Conservation (phyloP, 2,329 filamentous ascomycete genomes). For the Xylariaceae sp. region DNA sequence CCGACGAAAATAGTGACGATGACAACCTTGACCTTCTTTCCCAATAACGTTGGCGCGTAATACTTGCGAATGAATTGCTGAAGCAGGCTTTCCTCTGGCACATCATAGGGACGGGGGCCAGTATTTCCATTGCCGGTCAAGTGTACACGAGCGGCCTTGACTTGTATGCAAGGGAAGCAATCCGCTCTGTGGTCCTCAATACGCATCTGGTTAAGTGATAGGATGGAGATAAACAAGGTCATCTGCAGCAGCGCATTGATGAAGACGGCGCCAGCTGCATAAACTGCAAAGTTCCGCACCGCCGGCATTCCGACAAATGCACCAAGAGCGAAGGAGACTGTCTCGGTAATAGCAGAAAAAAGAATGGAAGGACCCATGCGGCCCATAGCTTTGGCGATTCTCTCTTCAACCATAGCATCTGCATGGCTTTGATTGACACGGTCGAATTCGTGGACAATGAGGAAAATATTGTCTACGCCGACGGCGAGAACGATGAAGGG, state of each 20-base stretch:
- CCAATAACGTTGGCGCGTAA: constrained; percentile 79
- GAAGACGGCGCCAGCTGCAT: constrained; percentile 91
- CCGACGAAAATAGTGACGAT: constrained; percentile 82
- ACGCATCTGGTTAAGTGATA: constrained; percentile 85
- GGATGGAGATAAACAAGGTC: constrained; percentile 92
- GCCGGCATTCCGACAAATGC: constrained; percentile 97
- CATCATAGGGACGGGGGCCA: constrained; percentile 62
- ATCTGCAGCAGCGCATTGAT: constrained; percentile 97
- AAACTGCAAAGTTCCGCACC: constrained; percentile 94
- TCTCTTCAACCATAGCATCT: constrained; percentile 79
- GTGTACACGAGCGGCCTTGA: constrained; percentile 69
- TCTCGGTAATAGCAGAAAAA: constrained; percentile 92
- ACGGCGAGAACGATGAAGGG: constrained; percentile 95
- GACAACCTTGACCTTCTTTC: constrained; percentile 71
- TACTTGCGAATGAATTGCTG: constrained; percentile 86
- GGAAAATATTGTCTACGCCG: constrained; percentile 97
- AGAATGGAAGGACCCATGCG: constrained; percentile 96
- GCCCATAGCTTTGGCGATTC: constrained; percentile 83
- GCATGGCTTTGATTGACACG: constrained; percentile 88
- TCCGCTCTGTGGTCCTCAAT: constrained; percentile 87
- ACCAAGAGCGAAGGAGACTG: constrained; percentile 85
- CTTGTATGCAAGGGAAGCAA: constrained; percentile 83
- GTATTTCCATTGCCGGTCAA: constrained; percentile 58
- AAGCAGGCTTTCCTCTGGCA: constrained; percentile 76
- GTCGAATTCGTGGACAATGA: constrained; percentile 98